These are phyloP conservation scores for Clarireedia paspali DNA, from an alignment of 2,329 filamentous ascomycete genomes.

Conservation along the genomic window DNA sequence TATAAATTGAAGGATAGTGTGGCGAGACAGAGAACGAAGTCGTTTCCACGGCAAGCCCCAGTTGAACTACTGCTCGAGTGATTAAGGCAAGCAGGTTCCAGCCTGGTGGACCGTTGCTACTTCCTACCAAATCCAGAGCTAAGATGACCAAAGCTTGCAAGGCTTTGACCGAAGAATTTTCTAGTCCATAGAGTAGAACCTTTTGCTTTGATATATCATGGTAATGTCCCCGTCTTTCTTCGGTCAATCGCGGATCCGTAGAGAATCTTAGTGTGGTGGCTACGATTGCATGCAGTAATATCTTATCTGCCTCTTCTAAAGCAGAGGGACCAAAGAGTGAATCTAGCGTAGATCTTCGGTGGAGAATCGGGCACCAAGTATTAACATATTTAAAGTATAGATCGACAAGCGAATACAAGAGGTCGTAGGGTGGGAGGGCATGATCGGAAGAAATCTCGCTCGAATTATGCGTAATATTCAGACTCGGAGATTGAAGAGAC, in stretches of 20 bases:
- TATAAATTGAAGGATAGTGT: slow-evolving; percentile 80
- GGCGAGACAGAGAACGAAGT: slow-evolving; percentile 74
- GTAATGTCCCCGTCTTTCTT: slow-evolving; percentile 65
- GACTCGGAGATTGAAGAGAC: slow-evolving; percentile 49
- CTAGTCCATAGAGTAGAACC: slow-evolving; percentile 78
- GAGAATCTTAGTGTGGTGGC: slow-evolving; percentile 83
- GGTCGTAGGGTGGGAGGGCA: slow-evolving; percentile 66
- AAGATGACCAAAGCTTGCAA: slow-evolving; percentile 83
- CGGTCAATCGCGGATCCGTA: slow-evolving; percentile 64
- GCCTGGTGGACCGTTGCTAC: slow-evolving; percentile 80
- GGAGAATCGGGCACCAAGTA: slow-evolving; percentile 84
- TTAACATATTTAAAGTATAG: slow-evolving; percentile 76
- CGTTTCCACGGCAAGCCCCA: slow-evolving; percentile 76
- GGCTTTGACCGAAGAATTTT: slow-evolving; percentile 82
- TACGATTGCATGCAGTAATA: slow-evolving; percentile 81
- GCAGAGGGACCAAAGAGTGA: slow-evolving; percentile 70
- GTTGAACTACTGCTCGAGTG: slow-evolving; percentile 78
- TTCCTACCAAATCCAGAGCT: slow-evolving; percentile 76
- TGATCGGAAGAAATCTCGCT: slow-evolving; percentile 47
- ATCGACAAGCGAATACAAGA: slow-evolving; percentile 65
- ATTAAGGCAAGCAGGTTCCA: slow-evolving; percentile 91
- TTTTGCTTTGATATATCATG: slow-evolving; percentile 77
- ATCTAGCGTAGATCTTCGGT: slow-evolving; percentile 74
- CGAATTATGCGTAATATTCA: slow-evolving; percentile 43
- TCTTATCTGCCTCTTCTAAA: slow-evolving; percentile 72